Percentiles rank a stretch among this genome's conserved stretches.
phyloP scores from a whole-genome alignment of 2,329 filamentous ascomycete genomes.

The Aspergillus hortae region DNA sequence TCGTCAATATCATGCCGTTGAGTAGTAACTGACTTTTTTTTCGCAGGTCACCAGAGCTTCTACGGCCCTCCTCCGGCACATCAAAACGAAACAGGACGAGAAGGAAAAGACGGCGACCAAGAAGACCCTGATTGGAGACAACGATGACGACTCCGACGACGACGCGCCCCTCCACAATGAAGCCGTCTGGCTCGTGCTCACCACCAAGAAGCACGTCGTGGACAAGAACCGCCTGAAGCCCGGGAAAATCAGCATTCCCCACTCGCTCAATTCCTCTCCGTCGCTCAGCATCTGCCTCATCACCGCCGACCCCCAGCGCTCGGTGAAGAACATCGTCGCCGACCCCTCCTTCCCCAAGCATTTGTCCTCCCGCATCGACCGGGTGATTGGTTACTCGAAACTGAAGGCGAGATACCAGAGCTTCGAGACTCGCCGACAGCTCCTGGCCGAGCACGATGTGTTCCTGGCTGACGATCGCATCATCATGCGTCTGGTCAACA shows the following conservation, averaged over 20 bases:
- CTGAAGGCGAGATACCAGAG: slow-evolving; percentile 85
- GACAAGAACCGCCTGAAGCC: slow-evolving; percentile 81
- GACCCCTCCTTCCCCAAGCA: slow-evolving; percentile 67
- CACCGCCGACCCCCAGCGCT: slow-evolving; percentile 75
- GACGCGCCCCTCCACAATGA: slow-evolving; percentile 46
- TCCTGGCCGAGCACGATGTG: slow-evolving; percentile 82
- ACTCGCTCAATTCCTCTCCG: slow-evolving; percentile 66
- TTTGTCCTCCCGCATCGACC: slow-evolving; percentile 65
- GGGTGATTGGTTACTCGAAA: slow-evolving; percentile 78
- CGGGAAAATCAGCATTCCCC: slow-evolving; percentile 73
- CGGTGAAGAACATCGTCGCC: slow-evolving; percentile 84
- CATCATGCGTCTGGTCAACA: slow-evolving; percentile 64
- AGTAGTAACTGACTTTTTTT: background rate
- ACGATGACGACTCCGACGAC: slow-evolving; percentile 44
- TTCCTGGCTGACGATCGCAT: slow-evolving; percentile 93
- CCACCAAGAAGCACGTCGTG: slow-evolving; percentile 63
- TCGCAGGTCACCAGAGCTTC: slow-evolving; percentile 57
- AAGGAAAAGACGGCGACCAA: slow-evolving; percentile 49
- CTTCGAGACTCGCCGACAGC: slow-evolving; percentile 81
- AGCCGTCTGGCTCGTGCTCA: slow-evolving; percentile 59
- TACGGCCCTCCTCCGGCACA: slow-evolving; percentile 56
- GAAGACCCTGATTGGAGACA: slow-evolving; percentile 52
- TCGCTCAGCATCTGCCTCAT: slow-evolving; percentile 78
- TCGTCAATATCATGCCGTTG: slow-evolving; percentile 11
- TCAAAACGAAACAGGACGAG: slow-evolving; percentile 48